These are phyloP conservation scores for Pistacia vera DNA, from an alignment of 345 rosid species.

Conservation along the genomic window DNA sequence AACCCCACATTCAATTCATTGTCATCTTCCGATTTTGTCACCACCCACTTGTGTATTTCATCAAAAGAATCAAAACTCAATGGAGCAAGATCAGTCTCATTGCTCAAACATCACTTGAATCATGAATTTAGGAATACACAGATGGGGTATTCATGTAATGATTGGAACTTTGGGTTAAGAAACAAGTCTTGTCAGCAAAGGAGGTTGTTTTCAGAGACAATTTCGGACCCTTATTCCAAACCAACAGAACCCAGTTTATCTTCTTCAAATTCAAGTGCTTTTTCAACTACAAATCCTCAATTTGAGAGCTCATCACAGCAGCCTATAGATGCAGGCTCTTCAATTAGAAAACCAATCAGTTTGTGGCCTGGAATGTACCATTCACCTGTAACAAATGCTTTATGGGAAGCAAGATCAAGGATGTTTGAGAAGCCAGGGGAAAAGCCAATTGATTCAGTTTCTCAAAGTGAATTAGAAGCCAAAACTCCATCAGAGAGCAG, in stretches of 20 bases:
- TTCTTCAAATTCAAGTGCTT: constrained; percentile 4
- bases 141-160: constrained; percentile 15
- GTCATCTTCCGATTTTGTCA: not conserved
- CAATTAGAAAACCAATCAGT: constrained; percentile 76
- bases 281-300: not conserved
- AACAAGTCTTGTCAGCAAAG: constrained; percentile 6
- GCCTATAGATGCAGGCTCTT: constrained; percentile 83
- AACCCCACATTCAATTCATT: not conserved
- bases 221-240: constrained; percentile 20
- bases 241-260: not conserved
- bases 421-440: constrained; percentile 51
- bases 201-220: constrained; percentile 30
- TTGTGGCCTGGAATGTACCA: constrained; percentile 98
- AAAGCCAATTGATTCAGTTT: constrained; percentile 19
- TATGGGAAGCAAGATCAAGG: constrained; percentile 85
- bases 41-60: constrained; percentile 1
- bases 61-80: constrained; percentile 10
- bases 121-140: constrained; percentile 1
- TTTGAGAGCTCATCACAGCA: constrained; percentile 3
- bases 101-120: not conserved
- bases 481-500: constrained; percentile 73
- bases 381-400: constrained; percentile 88
- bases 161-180: constrained; percentile 9
- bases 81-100: constrained; percentile 1
- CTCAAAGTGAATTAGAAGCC: constrained; percentile 33